A percentile compares a stretch with the other conserved stretches of the same genome.
Conservation (phyloP, 2,329 filamentous ascomycete species). For the Aspergillus brunneoviolaceus region DNA sequence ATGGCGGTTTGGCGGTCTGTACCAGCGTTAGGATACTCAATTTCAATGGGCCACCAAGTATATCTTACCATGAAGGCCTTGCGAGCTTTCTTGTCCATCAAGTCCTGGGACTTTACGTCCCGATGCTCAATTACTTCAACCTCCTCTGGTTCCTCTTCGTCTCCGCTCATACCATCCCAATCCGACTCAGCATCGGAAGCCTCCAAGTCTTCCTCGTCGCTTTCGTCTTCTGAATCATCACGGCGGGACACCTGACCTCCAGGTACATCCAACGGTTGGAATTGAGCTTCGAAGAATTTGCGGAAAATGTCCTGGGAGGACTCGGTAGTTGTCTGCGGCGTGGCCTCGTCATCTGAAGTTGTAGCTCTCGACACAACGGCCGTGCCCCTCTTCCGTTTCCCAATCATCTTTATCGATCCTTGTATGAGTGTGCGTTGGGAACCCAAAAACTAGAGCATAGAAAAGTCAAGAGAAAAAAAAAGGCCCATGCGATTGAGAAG, state of each 20-base stretch:
- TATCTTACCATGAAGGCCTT: slow-evolving; percentile 74
- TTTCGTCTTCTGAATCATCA: slow-evolving; percentile 21
- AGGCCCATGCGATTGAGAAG: neutral
- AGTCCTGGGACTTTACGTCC: slow-evolving; percentile 38
- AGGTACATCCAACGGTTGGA: slow-evolving; percentile 64
- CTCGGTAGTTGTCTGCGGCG: slow-evolving; percentile 28
- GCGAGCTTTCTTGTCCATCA: slow-evolving; percentile 66
- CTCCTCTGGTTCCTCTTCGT: slow-evolving; percentile 39
- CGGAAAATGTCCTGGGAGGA: slow-evolving; percentile 74
- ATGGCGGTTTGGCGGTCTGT: slow-evolving; percentile 50
- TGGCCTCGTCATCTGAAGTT: slow-evolving; percentile 23
- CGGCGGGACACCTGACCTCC: slow-evolving; percentile 10
- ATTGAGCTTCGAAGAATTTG: slow-evolving; percentile 83
- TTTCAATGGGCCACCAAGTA: neutral
- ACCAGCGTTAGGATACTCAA: neutral
- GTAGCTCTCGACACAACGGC: slow-evolving; percentile 28
- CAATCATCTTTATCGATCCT: slow-evolving; percentile 36
- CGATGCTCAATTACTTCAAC: slow-evolving; percentile 66
- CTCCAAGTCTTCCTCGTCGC: slow-evolving; percentile 24
- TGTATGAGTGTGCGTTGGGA: slow-evolving; percentile 4
- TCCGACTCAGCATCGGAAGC: slow-evolving; percentile 46
- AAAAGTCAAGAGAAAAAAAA: neutral
- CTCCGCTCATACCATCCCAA: slow-evolving; percentile 64
- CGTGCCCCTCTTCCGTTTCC: slow-evolving; percentile 52
- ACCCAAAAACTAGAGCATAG: neutral